Conservation (phyloP, 164 flowering plant genomes). For the Amborella trichopoda region DNA sequence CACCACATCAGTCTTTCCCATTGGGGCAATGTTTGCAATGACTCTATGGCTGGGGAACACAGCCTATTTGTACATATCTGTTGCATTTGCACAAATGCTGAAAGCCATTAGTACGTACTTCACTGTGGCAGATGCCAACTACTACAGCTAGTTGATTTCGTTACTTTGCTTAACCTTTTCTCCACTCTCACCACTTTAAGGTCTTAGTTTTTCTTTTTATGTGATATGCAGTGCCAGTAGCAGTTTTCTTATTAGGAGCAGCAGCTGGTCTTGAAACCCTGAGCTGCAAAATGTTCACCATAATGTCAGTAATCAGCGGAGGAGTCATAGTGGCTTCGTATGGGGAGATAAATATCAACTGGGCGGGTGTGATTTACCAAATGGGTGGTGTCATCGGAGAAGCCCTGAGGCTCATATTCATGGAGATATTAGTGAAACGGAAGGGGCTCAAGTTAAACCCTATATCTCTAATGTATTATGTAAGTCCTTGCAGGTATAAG, state of each 20-base stretch:
- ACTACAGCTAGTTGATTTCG: background rate
- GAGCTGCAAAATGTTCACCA: constrained; percentile 91
- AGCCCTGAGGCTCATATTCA: constrained; percentile 91
- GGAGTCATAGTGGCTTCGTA: constrained; percentile 98
- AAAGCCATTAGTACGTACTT: constrained; percentile 87
- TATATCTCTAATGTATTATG: constrained; percentile 88
- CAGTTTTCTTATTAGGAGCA: constrained; percentile 89
- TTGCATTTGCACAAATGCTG: constrained; percentile 98
- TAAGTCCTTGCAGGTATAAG: constrained; percentile 89
- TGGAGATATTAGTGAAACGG: constrained; percentile 92
- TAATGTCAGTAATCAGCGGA: constrained; percentile 92
- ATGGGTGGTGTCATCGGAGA: constrained; percentile 99
- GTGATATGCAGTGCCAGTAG: constrained; percentile 82
- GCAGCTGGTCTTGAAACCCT: constrained; percentile 84
- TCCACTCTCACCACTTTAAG: background rate
- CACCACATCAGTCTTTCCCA: constrained; percentile 75
- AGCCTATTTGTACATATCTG: constrained; percentile 93
- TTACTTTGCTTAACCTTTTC: background rate
- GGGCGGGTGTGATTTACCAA: constrained; percentile 98
- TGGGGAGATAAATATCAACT: constrained; percentile 83
- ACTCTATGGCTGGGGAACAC: constrained; percentile 99
- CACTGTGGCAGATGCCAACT: background rate
- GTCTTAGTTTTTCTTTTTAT: constrained; percentile 1
- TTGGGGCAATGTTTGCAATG: constrained; percentile 97
- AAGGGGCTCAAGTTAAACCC: constrained; percentile 89